Base-by-base conservation (phyloP, 2,329 filamentous ascomycete genomes). In the Fusarium sublunatum region DNA sequence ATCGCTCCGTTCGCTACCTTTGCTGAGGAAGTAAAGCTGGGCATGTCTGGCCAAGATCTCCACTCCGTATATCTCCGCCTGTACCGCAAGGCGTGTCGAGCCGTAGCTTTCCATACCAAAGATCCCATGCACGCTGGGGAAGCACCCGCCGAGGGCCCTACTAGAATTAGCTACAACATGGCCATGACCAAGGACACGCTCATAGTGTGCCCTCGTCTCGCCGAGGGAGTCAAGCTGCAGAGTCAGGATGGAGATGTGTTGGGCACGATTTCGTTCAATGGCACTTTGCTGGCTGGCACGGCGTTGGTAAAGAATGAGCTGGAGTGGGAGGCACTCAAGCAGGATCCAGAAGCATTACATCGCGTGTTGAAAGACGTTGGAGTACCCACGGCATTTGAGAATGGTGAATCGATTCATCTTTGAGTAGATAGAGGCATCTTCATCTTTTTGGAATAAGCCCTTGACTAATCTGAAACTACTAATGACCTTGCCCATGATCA, bases 251-350 rank as follows among this genome's bases (percentile, higher is more conserved):
- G 74, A 2, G 62, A 73, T 8, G 71, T 78, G 2, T 65, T 80
- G 3, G 84, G 84, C 0, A 72, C 67, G 24, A 55, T 87, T 29
- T 75, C 82, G 15, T 73, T 89, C 31, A 89, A 89, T 50, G 87
- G 87, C 4, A 88, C 87, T 0, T 73, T 89, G n/a, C 72, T 89
- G 60, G 87, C 86, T 9, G 87, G 87, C 7, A 89, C 86, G 9
- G 83, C 86, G 25, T 74, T 89, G 50, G 86, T 89, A 13, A 89
- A 88, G 75, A 85, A 72, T 26, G 74, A 84, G 66, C 74, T 71
- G 4, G 86, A 88, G 72, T 88, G 85, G 85, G 76, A 86, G 55
- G 79, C 78, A 1, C 64, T 89, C 46, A 75, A 76, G 52, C 73
- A 73, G n/a, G 74, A 81, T 12, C 69, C 70, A 0, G 55, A 55